Base-by-base conservation (phyloP, 2,329 filamentous ascomycete genomes). In the Phoma sp. region DNA sequence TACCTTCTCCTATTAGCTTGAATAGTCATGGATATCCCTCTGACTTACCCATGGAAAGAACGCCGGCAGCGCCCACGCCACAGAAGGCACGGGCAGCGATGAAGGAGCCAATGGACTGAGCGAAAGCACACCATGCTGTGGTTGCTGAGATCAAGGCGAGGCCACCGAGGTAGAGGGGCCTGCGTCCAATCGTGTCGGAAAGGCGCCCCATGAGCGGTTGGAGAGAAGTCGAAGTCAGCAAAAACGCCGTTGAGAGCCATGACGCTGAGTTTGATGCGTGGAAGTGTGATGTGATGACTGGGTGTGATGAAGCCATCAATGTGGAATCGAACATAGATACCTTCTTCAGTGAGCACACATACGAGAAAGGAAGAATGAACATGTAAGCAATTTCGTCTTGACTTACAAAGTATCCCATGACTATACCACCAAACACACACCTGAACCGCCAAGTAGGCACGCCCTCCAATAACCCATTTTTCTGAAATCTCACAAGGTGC, bases 231-330 rank as follows among this genome's bases (percentile, higher is more conserved):
- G 86, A 89, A 0, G 90, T 91, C 33, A 95, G 80, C 32, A 93
- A 75, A 60, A 92, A 93, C 0, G 89, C 85, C 0, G 90, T 93
- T 1, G 89, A 91, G 4, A 93, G 80, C 90, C 90, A 95, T 2
- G 89, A 91, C 3, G 90, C 90, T 41, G 86, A 86, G 71, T 93
- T 91, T 29, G 89, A 89, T 43, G 88, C 84, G 57, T 86, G 78
- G 73, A 93, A 93, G 71, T 93, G 86, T 0, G 89, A 91, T 0
- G 89, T 92, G 57, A 93, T 91, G 52, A 90, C 88, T 0, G 90
- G 89, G 71, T 95, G 90, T 37, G 83, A 88, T 2, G 89, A 91
- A 4, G 89, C 89, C 89, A 93, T 92, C 61, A 93, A 83, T 4
- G 89, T 93, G 9, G 84, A 83, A 77, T 93, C 90, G 67, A 93